Percentiles rank a stretch among this genome's conserved stretches.
Evolutionary conservation across 257 asterid species (phyloP).

Genomic region (Rubia yunnanensis): DNA sequence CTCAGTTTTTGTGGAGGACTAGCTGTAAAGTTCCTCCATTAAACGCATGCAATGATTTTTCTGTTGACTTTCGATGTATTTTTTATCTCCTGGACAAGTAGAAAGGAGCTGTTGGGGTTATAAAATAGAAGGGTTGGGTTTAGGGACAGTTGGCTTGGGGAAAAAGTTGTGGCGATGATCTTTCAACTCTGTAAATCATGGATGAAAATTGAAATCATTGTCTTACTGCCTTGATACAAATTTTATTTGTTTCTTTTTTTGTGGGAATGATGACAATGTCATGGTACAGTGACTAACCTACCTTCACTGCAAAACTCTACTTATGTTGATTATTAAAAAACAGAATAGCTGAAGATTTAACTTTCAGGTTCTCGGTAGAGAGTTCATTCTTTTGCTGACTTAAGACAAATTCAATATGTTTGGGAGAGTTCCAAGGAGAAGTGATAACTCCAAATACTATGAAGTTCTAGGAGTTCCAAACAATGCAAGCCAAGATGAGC

Average conservation of each 20-base stretch:
- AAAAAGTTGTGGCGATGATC: not conserved
- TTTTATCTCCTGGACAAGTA: not conserved
- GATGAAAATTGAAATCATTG: not conserved
- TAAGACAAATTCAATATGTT: slow-evolving; percentile 21
- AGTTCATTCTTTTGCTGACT: not conserved
- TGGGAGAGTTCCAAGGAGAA: slow-evolving; percentile 30
- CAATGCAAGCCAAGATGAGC: slow-evolving; percentile 37
- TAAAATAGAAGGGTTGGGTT: not conserved
- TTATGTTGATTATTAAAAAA: too few relatives aligned
- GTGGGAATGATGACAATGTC: not conserved
- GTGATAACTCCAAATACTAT: slow-evolving; percentile 36
- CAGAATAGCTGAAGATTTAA: not conserved
- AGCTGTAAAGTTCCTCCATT: too few relatives aligned
- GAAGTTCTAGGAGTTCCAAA: slow-evolving; percentile 42
- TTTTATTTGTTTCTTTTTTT: not conserved
- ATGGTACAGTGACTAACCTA: not conserved
- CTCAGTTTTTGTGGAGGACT: not conserved
- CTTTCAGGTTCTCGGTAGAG: not conserved
- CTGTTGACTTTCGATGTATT: not conserved
- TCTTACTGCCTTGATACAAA: not conserved
- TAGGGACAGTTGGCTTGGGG: not conserved
- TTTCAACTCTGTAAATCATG: not conserved
- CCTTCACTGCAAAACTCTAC: not conserved
- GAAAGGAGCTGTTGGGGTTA: not conserved
- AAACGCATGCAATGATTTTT: not conserved